Percentiles rank a stretch among this genome's conserved stretches.
phyloP scores from a whole-genome alignment of 1,284 basidiomycete genomes.

The Puccinia brachypodii region DNA sequence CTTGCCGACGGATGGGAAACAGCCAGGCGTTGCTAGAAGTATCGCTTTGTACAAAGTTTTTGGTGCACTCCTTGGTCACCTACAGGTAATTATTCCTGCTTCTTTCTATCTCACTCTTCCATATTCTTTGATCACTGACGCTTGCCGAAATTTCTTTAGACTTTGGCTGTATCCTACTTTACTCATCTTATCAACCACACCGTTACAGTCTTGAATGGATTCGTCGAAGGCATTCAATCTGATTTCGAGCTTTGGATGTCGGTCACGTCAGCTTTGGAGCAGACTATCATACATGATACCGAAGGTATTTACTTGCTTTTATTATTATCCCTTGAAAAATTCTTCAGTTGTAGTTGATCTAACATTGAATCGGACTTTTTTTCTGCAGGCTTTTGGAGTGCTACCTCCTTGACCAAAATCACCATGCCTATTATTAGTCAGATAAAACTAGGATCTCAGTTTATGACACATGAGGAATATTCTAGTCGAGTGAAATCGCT shows the following conservation, averaged over 20 bases:
- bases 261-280: slow-evolving; percentile 24
- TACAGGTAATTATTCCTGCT: slow-evolving; percentile 25
- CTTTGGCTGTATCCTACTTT: slow-evolving; percentile 52
- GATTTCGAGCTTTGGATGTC: slow-evolving; percentile 39
- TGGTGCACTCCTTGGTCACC: slow-evolving; percentile 22
- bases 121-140: background rate
- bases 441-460: slow-evolving; percentile 47
- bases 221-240: slow-evolving; percentile 21
- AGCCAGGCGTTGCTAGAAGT: slow-evolving; percentile 39
- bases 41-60: slow-evolving; percentile 41
- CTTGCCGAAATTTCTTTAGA: slow-evolving; percentile 8
- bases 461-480: slow-evolving; percentile 59
- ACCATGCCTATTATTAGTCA: slow-evolving; percentile 52
- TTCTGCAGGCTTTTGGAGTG: slow-evolving; percentile 55
- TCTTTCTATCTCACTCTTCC: background rate
- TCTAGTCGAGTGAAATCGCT: slow-evolving; percentile 64
- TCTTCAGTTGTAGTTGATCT: background rate
- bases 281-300: slow-evolving; percentile 29
- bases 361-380: background rate
- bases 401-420: slow-evolving; percentile 53
- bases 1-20: slow-evolving; percentile 60
- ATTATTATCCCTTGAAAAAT: background rate
- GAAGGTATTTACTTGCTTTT: slow-evolving; percentile 27
- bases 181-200: slow-evolving; percentile 54
- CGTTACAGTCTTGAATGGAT: slow-evolving; percentile 51